Percentiles rank a stretch among this genome's conserved stretches.
These are phyloP conservation scores for Colletotrichum musicola DNA, from an alignment of 2,329 filamentous ascomycete genomes.

Conservation along the genomic window DNA sequence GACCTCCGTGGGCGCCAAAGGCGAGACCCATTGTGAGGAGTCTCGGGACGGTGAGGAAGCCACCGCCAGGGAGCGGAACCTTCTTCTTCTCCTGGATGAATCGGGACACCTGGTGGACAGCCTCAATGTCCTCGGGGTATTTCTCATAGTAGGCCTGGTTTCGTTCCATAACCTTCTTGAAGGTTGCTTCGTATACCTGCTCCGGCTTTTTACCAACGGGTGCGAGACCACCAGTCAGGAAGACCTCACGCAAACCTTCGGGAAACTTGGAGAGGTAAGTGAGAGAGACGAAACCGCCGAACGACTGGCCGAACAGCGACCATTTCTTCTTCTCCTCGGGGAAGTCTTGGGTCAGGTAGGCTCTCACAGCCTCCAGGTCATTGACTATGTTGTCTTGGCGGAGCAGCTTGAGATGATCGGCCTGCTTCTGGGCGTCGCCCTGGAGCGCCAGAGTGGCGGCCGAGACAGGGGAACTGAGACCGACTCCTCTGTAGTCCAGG, in stretches of 20 bases:
- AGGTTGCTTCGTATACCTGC: conserved; percentile 80
- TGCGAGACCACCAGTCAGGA: conserved; percentile 86
- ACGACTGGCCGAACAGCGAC: conserved; percentile 91
- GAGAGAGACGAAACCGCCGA: conserved; percentile 87
- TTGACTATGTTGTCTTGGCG: conserved; percentile 91
- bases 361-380: conserved; percentile 88
- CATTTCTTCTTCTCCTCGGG: conserved; percentile 80
- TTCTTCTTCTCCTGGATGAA: conserved; percentile 69
- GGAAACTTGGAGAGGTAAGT: conserved; percentile 88
- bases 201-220: conserved; percentile 80
- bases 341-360: conserved; percentile 77
- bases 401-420: conserved; percentile 85
- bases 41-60: conserved; percentile 77
- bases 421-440: conserved; percentile 76
- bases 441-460: conserved; percentile 76
- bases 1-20: conserved; percentile 83
- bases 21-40: conserved; percentile 83
- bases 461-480: conserved; percentile 84
- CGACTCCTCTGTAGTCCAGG: conserved; percentile 93
- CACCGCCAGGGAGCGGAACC: conserved; percentile 78
- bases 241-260: conserved; percentile 83
- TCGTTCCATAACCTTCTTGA: conserved; percentile 75
- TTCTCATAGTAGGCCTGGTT: conserved; percentile 87
- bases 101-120: conserved; percentile 74
- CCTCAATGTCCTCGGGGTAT: conserved; percentile 82